A percentile compares a stretch with the other conserved stretches of the same genome.
phyloP scores from a whole-genome alignment of 306 rosid species.

The Arachis hypogaea region DNA sequence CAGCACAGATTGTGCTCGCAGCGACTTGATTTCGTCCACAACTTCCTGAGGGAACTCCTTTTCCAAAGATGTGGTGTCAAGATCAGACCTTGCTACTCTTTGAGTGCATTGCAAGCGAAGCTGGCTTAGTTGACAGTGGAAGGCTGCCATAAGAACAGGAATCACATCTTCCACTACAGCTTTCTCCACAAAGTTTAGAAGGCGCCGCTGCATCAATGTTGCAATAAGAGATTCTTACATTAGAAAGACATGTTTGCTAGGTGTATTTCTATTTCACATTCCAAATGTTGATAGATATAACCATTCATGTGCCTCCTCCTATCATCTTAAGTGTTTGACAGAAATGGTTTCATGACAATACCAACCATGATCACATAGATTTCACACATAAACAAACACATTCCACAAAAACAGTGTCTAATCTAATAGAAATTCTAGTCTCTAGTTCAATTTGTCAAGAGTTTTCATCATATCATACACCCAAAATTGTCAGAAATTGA shows the following conservation, averaged over 20 bases:
- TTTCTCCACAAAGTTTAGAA: constrained; percentile 77
- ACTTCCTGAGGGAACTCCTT: constrained; percentile 76
- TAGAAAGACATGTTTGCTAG: neutral
- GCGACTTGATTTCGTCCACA: constrained; percentile 51
- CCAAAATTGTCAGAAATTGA: constrained; percentile 18
- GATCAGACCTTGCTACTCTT: constrained; percentile 70
- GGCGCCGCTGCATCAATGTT: constrained; percentile 68
- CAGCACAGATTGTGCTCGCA: constrained; percentile 42
- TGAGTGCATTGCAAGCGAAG: constrained; percentile 66
- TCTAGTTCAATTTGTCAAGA: neutral
- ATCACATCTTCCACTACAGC: constrained; percentile 86
- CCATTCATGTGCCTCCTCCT: too few species aligned
- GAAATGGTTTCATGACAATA: too few species aligned
- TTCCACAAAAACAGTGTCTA: neutral
- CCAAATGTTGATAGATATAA: neutral
- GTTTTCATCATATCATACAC: constrained; percentile 4
- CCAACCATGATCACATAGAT: neutral
- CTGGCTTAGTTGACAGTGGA: constrained; percentile 63
- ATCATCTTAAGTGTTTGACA: too few species aligned
- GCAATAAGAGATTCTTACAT: constrained; percentile 33
- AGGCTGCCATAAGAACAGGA: constrained; percentile 71
- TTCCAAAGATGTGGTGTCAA: constrained; percentile 63
- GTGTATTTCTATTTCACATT: neutral
- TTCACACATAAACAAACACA: neutral
- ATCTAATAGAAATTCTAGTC: neutral